Conservation (phyloP, 306 rosid species). For the Erythrophleum fordii region DNA sequence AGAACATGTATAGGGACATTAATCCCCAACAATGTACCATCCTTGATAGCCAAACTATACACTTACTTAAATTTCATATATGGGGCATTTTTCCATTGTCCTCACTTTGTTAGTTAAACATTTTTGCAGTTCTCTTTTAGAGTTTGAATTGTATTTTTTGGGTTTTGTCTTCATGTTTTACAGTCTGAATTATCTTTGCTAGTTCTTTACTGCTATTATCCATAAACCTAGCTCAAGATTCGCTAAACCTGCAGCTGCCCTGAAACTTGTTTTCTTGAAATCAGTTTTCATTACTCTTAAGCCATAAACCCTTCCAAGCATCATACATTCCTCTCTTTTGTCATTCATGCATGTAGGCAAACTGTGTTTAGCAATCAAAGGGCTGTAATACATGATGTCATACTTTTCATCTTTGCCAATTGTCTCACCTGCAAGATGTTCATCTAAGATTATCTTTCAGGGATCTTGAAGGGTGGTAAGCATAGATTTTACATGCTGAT, state of each 20-base stretch:
- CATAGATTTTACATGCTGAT: background rate
- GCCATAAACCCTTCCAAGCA: background rate
- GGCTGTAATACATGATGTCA: background rate
- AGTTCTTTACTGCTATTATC: too few species aligned
- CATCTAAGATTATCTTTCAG: background rate
- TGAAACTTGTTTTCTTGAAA: background rate
- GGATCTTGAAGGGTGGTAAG: background rate
- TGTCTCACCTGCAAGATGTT: background rate
- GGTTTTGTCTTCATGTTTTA: too few species aligned
- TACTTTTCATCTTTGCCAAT: background rate
- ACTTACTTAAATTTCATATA: too few species aligned
- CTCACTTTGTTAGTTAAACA: too few species aligned
- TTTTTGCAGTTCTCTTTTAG: too few species aligned
- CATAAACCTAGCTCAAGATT: background rate
- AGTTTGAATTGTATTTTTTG: too few species aligned
- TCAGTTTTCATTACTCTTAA: background rate
- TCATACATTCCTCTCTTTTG: background rate
- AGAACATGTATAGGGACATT: too few species aligned
- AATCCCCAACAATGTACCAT: too few species aligned
- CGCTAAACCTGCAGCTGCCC: background rate
- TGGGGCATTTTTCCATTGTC: too few species aligned
- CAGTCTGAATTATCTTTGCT: too few species aligned
- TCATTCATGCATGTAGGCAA: background rate
- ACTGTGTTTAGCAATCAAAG: background rate
- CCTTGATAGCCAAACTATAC: too few species aligned